Base-by-base conservation (phyloP, 805 yeast species). In the Trichomonascus vanleenenianus region DNA sequence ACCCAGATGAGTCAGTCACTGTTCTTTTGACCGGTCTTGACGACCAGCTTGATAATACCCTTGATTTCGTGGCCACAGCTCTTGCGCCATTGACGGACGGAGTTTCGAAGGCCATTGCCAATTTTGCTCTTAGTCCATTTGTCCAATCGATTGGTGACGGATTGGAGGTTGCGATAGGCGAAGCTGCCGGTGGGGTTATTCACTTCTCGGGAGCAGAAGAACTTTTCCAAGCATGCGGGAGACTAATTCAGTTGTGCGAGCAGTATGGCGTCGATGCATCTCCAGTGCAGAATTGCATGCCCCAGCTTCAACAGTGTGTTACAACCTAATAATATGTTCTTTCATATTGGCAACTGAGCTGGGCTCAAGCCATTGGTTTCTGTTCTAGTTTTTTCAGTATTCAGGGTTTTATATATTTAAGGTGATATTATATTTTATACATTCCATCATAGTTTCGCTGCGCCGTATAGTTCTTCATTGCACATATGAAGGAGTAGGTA, bases 111-210 rank as follows among this genome's bases (percentile, higher is more conserved):
- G 54, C 46, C 25, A 42, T 59, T 37, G 62, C 59, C 11, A 50
- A 51, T 47, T 39, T 39, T 42, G 18, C 46, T 12, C 30, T 40
- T 11, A 60, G 61, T 16, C 62, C 62, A 19, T 49, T 52, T 47
- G 53, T 58, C 25, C 64, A 59, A 53, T 51, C 58, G 11, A 38
- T 57, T 25, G 56, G 62, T 16, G 40, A 49, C 22, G 63, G 64
- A 30, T 60, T 57, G 25, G 61, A 59, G 43, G 61, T 54, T 18
- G 43, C 51, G 31, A 39, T 57, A 20, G 50, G 59, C 16, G 59
- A 49, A 30, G 12, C 45, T 22, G 41, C 41, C 19, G 51, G 51
- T 12, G 62, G 52, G 37, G 39, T 51, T n/a, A 31, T 53, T 35
- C 30, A 30, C 20, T 5, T 19, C 14, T 10, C 18, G 42, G 6